Evolutionary conservation across 2,329 filamentous ascomycete species (phyloP), one percentile per base, ranked within the genome.

Genomic region (Paradendryphiella salina): DNA sequence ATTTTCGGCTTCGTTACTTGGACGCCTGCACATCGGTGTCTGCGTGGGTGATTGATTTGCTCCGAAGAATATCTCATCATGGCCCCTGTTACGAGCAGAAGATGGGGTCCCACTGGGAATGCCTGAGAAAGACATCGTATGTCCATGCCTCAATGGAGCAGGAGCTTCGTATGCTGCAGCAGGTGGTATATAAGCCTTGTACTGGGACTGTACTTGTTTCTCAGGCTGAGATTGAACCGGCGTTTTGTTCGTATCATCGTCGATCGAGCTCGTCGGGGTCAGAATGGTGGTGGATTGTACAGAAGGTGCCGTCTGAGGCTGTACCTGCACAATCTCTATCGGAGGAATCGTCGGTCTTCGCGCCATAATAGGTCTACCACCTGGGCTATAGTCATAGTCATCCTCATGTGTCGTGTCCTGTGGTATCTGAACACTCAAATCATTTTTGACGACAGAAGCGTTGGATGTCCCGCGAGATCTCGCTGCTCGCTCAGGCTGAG

Each of bases 281-380:
- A 69, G 46, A 3, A 72, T 66, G 1, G 66, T 58, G 3, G 64
- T 66, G 10, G 67, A 67, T 23, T 66, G 65, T 31, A 55, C 59
- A 1, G 69, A 67, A 11, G 53, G 28, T n/a, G 50, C 41, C 35
- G 54, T 57, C 14, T 59, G 56, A 23, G 64, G 56, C 33, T 56
- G 55, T 8, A 44, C 39, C 5, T 54, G 52, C 6, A 46, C 33
- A 32, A 42, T 56, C 13, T 52, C 61, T 11, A 46, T 50, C 9
- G 50, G 56, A 37, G 52, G 57, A 10, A 63, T 18, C 14, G 51
- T 62, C 8, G 59, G 46, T 20, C 61, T 60, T 3, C 54, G 59
- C 31, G 56, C 64, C 18, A 79, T 53, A 9, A 79, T 73, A 8
- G 81, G 80, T 26, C 81, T 72, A 6, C 81, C 81, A 17, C 80